Conservation (phyloP, 1,284 basidiomycete genomes). For the Cryptococcus sp. region DNA sequence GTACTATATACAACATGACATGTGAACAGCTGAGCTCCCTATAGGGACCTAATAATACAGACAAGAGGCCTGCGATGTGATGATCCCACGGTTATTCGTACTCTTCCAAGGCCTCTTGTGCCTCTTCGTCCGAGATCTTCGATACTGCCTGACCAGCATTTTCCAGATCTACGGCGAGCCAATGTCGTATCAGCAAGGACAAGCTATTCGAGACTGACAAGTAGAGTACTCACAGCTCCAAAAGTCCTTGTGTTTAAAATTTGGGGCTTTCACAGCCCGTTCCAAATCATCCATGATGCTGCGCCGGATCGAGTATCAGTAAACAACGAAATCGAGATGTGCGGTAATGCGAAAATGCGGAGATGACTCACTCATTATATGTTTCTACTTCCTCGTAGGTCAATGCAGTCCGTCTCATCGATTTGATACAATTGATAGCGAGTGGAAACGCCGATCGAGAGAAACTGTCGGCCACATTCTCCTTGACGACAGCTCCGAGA, state of each 20-base stretch:
- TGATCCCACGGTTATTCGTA: slow-evolving; percentile 9
- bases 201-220: neutral
- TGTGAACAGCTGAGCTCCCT: too few species aligned
- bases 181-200: slow-evolving; percentile 4
- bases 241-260: slow-evolving; percentile 51
- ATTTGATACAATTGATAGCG: slow-evolving; percentile 70
- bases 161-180: slow-evolving; percentile 35
- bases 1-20: slow-evolving; percentile 1
- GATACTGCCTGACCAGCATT: slow-evolving; percentile 35
- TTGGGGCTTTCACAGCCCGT: slow-evolving; percentile 30
- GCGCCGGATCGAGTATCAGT: neutral
- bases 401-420: slow-evolving; percentile 66
- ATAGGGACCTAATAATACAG: neutral
- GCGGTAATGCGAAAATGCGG: neutral
- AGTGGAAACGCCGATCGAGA: slow-evolving; percentile 65
- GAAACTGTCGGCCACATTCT: slow-evolving; percentile 71
- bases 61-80: neutral
- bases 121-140: slow-evolving; percentile 45
- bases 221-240: slow-evolving; percentile 41
- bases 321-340: too few species aligned
- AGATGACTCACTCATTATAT: slow-evolving; percentile 44
- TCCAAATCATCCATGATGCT: slow-evolving; percentile 44
- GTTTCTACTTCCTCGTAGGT: slow-evolving; percentile 52
- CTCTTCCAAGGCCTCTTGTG: slow-evolving; percentile 42
- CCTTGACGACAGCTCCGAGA: slow-evolving; percentile 66